Conservation (phyloP, 2,329 filamentous ascomycete genomes). For the Cytospora mali region DNA sequence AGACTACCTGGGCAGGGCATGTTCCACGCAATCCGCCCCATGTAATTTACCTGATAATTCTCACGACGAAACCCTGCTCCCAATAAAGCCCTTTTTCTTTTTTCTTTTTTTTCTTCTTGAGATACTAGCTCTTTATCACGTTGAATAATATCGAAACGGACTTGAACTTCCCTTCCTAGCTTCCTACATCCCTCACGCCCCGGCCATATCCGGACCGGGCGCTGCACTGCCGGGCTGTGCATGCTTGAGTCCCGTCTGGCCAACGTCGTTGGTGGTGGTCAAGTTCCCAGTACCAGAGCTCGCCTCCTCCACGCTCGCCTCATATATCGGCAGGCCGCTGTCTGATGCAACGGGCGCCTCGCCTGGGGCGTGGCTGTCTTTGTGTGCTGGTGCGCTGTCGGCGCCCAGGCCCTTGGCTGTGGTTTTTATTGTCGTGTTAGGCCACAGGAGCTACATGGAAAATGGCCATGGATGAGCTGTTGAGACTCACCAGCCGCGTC, state of each 20-base stretch:
- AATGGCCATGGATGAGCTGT: fast-evolving
- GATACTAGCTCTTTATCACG: neutral
- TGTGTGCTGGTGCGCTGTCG: constrained; percentile 21
- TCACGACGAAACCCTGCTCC: too few species aligned
- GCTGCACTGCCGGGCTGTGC: constrained; percentile 20
- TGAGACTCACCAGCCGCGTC: constrained; percentile 9
- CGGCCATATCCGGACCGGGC: constrained; percentile 12
- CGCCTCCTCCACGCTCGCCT: constrained; percentile 10
- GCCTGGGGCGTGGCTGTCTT: constrained; percentile 17
- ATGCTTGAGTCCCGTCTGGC: constrained; percentile 6
- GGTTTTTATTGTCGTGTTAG: neutral
- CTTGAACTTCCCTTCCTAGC: too few species aligned
- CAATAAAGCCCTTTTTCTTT: too few species aligned
- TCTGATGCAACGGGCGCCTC: constrained; percentile 26
- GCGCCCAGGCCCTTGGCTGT: constrained; percentile 25
- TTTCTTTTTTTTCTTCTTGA: too few species aligned
- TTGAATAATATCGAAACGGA: too few species aligned
- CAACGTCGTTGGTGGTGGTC: constrained; percentile 17
- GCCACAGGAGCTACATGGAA: neutral
- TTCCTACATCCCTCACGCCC: neutral
- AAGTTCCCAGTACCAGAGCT: constrained; percentile 4
- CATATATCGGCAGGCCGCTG: constrained; percentile 19
- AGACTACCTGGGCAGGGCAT: too few species aligned
- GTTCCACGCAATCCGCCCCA: too few species aligned
- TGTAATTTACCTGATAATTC: too few species aligned